Evolutionary conservation across 176 grass and related monocot genomes (phyloP).

Genomic region (Aegilops tauschii): DNA sequence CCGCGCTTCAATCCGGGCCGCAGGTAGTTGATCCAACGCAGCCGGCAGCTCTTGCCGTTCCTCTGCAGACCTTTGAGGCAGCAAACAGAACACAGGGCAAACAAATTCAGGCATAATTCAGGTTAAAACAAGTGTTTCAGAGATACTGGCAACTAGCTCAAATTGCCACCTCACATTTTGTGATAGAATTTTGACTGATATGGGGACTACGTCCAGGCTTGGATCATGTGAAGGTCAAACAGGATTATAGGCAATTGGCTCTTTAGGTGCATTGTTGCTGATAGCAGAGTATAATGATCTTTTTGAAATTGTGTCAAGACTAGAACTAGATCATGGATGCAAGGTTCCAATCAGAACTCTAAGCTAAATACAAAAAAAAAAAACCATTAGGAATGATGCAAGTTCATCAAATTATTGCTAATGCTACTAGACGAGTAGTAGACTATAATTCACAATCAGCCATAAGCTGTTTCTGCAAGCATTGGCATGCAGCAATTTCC

Average conservation of each 20-base stretch:
- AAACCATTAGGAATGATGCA: neutral
- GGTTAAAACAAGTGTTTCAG: neutral
- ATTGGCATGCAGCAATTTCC: constrained; percentile 7
- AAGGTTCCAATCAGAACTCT: neutral
- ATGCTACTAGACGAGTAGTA: neutral
- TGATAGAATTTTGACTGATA: neutral
- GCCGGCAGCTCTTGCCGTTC: constrained; percentile 87
- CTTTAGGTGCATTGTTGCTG: neutral
- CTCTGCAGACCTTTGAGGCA: constrained; percentile 59
- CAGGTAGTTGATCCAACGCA: constrained; percentile 94
- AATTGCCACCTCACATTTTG: neutral
- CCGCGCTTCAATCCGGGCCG: constrained; percentile 72
- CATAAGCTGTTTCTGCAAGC: neutral
- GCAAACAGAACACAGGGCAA: neutral
- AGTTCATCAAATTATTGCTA: neutral
- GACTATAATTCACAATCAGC: neutral
- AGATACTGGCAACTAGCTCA: neutral
- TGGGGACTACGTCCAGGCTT: neutral
- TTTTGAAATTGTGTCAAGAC: neutral
- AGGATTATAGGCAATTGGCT: neutral
- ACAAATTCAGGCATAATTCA: constrained; percentile 25
- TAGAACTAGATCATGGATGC: neutral
- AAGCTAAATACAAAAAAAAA: neutral
- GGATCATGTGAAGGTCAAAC: neutral
- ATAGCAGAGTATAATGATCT: too few species aligned